Evolutionary conservation across 2,329 filamentous ascomycete genomes (phyloP), one percentile per base, ranked within the genome.

Genomic region (Claviceps purpurea): DNA sequence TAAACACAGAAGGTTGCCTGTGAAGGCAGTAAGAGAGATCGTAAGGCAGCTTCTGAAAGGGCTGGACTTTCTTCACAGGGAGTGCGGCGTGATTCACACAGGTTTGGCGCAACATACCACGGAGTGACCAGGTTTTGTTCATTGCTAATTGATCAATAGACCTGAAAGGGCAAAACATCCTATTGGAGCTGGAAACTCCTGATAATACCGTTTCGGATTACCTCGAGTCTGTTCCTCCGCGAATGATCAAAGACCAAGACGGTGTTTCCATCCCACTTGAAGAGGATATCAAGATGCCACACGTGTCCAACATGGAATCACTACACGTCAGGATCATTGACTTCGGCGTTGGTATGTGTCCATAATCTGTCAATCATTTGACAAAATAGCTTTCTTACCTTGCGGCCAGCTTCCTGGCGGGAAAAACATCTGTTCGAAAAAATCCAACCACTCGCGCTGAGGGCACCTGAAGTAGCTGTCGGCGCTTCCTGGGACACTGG

Each of bases 381-480:
- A 2, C 37, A 14, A 39, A 14, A 39, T 8, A 24, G n/a, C n/a
- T n/a, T n/a, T n/a, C n/a, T n/a, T n/a, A n/a, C n/a, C n/a, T n/a
- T n/a, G n/a, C n/a, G 4, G 10, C 10, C n/a, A 49, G 47, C 47
- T 26, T 49, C 47, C 20, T 49, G 47, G 47, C 41, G 47, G 42
- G 49, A 54, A 6, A 54, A 52, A 3, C 59, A 60, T 40, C 54
- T 62, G 2, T 51, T 41, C 2, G 54, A 61, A 18, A 34, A 40
- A 2, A 62, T 63, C 24, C 58, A 62, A 41, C 58, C 60, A 0
- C 51, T 57, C 0, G 55, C 54, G 2, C 57, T 63, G 4, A 57
- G 57, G 11, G 52, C 60, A 3, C 60, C 60, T 0, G 60, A 62
- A 49, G 60, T 62, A 2, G 49, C 61, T 3, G 54, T 62, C 7